These are phyloP conservation scores for Diaporthe citriasiana DNA, from an alignment of 2,329 filamentous ascomycete genomes.

Conservation along the genomic window DNA sequence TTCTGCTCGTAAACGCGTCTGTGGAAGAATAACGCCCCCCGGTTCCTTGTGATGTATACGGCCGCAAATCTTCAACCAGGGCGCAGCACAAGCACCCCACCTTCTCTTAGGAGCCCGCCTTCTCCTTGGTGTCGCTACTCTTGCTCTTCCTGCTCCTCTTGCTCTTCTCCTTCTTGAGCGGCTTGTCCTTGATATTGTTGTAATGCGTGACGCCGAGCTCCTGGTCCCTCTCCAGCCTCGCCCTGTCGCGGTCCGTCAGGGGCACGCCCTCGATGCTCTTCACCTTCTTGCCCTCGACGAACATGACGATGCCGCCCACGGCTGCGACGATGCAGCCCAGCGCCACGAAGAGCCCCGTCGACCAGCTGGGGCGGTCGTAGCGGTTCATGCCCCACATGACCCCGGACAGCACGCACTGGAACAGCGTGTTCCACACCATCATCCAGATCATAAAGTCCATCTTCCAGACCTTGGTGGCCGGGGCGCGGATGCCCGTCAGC, in stretches of 20 bases:
- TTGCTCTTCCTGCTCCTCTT: conserved; percentile 41
- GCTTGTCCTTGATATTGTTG: conserved; percentile 68
- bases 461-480: conserved; percentile 79
- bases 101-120: neutral
- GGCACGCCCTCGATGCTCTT: conserved; percentile 81
- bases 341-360: conserved; percentile 83
- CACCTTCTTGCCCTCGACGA: conserved; percentile 78
- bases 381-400: conserved; percentile 89
- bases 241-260: conserved; percentile 68
- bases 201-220: conserved; percentile 71
- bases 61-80: neutral
- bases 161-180: conserved; percentile 59
- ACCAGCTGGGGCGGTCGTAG: conserved; percentile 82
- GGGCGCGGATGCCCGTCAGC: conserved; percentile 79
- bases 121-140: conserved; percentile 14
- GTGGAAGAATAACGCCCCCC: neutral
- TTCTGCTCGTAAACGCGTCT: neutral
- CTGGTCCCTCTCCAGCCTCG: conserved; percentile 64
- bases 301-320: conserved; percentile 77
- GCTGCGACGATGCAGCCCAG: conserved; percentile 79
- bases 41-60: neutral
- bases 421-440: conserved; percentile 83
- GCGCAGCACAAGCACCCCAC: too few species aligned
- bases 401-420: conserved; percentile 79
- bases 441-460: conserved; percentile 85